These are phyloP conservation scores for Alternaria angustiovoidea DNA, from an alignment of 2,329 filamentous ascomycete genomes.

Conservation along the genomic window DNA sequence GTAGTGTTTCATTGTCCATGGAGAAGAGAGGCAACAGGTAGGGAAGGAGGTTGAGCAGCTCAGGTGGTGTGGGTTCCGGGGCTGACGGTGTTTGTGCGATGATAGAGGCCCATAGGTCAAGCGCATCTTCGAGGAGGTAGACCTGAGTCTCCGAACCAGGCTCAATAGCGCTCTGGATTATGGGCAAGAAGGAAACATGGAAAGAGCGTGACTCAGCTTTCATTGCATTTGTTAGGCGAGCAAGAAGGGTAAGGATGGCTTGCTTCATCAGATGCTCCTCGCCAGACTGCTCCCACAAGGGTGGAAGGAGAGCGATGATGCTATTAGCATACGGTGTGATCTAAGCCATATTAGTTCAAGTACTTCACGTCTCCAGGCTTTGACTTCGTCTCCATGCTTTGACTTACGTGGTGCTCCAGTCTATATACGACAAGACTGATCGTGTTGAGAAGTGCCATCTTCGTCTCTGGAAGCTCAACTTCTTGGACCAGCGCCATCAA, in stretches of 20 bases:
- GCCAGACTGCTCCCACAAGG: slow-evolving; percentile 83
- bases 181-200: slow-evolving; percentile 79
- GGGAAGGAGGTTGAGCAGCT: slow-evolving; percentile 54
- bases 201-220: slow-evolving; percentile 79
- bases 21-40: slow-evolving; percentile 58
- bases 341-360: slow-evolving; percentile 39
- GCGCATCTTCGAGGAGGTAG: slow-evolving; percentile 88
- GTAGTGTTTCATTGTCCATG: slow-evolving; percentile 58
- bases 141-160: slow-evolving; percentile 69
- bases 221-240: slow-evolving; percentile 86
- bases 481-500: slow-evolving; percentile 81
- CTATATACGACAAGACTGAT: slow-evolving; percentile 81
- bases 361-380: no score
- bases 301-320: slow-evolving; percentile 81
- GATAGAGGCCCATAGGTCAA: slow-evolving; percentile 87
- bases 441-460: slow-evolving; percentile 87
- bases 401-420: slow-evolving; percentile 74
- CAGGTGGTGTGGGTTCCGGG: slow-evolving; percentile 52
- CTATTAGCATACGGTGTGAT: slow-evolving; percentile 75
- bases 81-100: slow-evolving; percentile 65
- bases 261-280: slow-evolving; percentile 95
- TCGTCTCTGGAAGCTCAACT: slow-evolving; percentile 84
- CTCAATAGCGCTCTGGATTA: slow-evolving; percentile 81
- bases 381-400: no score
- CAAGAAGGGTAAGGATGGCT: slow-evolving; percentile 84